Evolutionary conservation across 352 stramenopile genomes (phyloP).

Genomic region (Globisporangium mamillatum): DNA sequence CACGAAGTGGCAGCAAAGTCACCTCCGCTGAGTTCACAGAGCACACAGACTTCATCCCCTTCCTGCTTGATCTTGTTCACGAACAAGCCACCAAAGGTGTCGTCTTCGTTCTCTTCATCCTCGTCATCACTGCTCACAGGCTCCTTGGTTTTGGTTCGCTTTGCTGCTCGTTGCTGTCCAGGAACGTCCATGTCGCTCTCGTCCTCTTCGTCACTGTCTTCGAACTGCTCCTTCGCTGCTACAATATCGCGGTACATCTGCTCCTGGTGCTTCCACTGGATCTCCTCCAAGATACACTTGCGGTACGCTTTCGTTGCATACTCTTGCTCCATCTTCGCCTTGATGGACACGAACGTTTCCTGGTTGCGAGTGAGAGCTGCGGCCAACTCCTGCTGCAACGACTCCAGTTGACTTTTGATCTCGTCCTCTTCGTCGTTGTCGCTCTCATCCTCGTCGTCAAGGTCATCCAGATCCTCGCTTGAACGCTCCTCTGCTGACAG

Average conservation of each 20-base stretch:
- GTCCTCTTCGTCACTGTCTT: slow-evolving; percentile 47
- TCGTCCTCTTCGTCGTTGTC: slow-evolving; percentile 43
- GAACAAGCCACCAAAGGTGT: slow-evolving; percentile 68
- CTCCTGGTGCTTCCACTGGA: slow-evolving; percentile 60
- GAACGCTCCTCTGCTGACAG: slow-evolving; percentile 36
- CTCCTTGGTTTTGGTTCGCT: slow-evolving; percentile 19
- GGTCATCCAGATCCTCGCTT: slow-evolving; percentile 37
- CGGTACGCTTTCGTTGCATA: slow-evolving; percentile 50
- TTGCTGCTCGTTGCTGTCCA: slow-evolving; percentile 9
- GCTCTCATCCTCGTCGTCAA: slow-evolving; percentile 39
- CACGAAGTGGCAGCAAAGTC: slow-evolving; percentile 75
- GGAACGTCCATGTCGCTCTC: slow-evolving; percentile 16
- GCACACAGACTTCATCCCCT: slow-evolving; percentile 55
- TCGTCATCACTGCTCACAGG: slow-evolving; percentile 26
- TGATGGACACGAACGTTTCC: slow-evolving; percentile 32
- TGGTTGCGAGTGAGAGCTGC: slow-evolving; percentile 43
- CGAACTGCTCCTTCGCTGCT: slow-evolving; percentile 38
- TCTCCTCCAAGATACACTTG: slow-evolving; percentile 40
- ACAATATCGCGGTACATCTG: slow-evolving; percentile 66
- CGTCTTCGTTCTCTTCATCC: slow-evolving; percentile 48
- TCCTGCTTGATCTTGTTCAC: slow-evolving; percentile 78
- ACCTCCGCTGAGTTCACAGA: slow-evolving; percentile 75
- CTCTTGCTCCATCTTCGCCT: slow-evolving; percentile 38
- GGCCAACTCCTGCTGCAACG: slow-evolving; percentile 47
- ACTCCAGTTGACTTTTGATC: slow-evolving; percentile 48